Base-by-base conservation (phyloP, 2,329 filamentous ascomycete species). In the Colletotrichum gigasporum region DNA sequence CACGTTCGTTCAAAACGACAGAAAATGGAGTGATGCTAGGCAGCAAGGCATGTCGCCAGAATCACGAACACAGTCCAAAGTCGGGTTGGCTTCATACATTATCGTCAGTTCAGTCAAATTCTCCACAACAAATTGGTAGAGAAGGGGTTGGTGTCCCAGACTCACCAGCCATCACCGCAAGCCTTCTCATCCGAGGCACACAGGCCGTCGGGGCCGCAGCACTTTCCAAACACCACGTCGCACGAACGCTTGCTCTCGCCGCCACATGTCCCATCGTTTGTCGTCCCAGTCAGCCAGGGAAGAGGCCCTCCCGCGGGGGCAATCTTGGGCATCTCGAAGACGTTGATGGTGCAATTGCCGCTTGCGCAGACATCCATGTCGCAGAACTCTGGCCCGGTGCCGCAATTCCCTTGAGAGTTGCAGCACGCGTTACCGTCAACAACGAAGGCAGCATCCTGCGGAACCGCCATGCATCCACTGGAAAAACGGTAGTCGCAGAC, bases 1-100 rank as follows among this genome's bases (percentile, higher is more conserved):
- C 41, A 45, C 41, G 41, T 45, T 45, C 41, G 41, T 45, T 45
- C 41, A 45, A 45, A 45, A 45, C 26, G 41, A 45, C 26, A 22
- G 41, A 45, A 45, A 45, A 45, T 45, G 41, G 41, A 45, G 41
- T 45, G 41, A 45, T 45, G n/a, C n/a, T n/a, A n/a, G n/a, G 41
- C 41, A 22, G 41, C 41, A 45, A 45, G 41, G 20, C 41, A 45
- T 45, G 20, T 22, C 24, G 41, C 41, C 41, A 45, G 26, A 45
- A 45, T 45, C 41, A 45, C 41, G 41, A 45, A 45, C 41, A 45
- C 41, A 14, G 41, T 45, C 41, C 41, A 45, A 45, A 45, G 24
- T 45, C 41, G 41, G 41, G 41, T 45, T 45, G 20, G 41, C 41
- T 45, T 45, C 41, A 45, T 45, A 45, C 41, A 45, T 24, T 24